Evolutionary conservation across 2,329 filamentous ascomycete species (phyloP).

Genomic region (Pseudogymnoascus destructans): DNA sequence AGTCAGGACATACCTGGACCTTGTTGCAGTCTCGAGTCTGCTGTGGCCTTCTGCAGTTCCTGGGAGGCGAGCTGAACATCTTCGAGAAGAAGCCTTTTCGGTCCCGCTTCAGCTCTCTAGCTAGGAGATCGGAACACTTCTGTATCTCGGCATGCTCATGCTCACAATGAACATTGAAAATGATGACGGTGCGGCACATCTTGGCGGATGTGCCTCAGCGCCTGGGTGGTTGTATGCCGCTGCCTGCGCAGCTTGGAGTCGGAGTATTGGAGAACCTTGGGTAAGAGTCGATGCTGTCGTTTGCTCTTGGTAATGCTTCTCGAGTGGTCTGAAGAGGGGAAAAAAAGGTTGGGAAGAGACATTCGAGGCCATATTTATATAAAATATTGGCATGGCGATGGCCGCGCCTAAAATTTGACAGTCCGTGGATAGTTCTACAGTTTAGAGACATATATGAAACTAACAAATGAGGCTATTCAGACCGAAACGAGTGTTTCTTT

Average conservation of each 20-base stretch:
- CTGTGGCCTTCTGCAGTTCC: neutral
- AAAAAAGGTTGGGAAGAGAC: neutral
- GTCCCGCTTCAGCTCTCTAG: neutral
- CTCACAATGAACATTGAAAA: neutral
- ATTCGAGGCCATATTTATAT: slow-evolving; percentile 1
- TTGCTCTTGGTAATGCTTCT: neutral
- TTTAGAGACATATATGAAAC: slow-evolving; percentile 5
- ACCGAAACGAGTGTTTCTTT: neutral
- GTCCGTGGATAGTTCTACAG: neutral
- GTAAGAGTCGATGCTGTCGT: neutral
- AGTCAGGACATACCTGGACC: neutral
- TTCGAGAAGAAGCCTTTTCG: neutral
- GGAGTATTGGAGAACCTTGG: neutral
- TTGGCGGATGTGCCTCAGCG: neutral
- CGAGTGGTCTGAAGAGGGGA: neutral
- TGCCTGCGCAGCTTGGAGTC: neutral
- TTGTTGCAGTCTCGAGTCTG: neutral
- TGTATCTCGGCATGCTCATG: neutral
- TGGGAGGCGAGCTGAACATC: neutral
- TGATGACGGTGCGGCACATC: neutral
- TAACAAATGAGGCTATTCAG: neutral
- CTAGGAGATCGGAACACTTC: neutral
- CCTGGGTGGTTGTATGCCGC: neutral
- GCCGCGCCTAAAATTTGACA: neutral
- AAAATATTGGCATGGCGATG: neutral